Base-by-base conservation (phyloP, 352 stramenopile species). In the Phytophthora tentaculata region DNA sequence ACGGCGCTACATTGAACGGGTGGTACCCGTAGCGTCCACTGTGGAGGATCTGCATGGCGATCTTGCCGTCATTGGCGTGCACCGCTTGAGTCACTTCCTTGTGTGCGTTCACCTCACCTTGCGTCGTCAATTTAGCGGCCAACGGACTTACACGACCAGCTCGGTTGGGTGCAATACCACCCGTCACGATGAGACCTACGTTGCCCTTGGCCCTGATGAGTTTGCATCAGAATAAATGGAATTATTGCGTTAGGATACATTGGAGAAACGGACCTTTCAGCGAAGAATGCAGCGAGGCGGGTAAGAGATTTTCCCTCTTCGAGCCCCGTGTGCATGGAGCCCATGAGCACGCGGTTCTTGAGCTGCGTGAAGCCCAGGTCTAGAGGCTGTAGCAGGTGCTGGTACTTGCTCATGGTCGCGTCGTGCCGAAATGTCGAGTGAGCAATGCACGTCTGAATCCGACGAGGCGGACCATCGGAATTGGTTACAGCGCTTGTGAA, bases 11-110 rank as follows among this genome's bases (percentile, higher is more conserved):
- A 50, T 88, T 86, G 70, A 98, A 98, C 39, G 96, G 96, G 80
- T 98, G 95, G 72, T 99, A 98, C 7, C 93, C 96, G 74, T 99
- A 99, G n/a, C 97, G 89, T 28, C 97, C 94, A 26, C 89, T 88
- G 77, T 98, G 94, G 39, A 98, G 74, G 61, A 98, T 97, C 76
- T 98, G 91, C 88, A 97, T 96, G 48, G 88, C 87, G 61, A 97
- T 95, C 69, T 94, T 92, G 39, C 85, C 82, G 63, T 77, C 86
- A 51, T 89, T 78, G 29, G 83, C 83, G 74, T 99, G 97, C 22
- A 99, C 96, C 13, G 95, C 93, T 10, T 89, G 64, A 0, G 97
- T 99, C 44, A 99, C 96, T 56, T 97, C 80, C 67, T 92, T 85
- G 79, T 99, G 97, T 14, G 79, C 77, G 13, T 91, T 77, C 47